Conservation (phyloP, 768 basidiomycete species). For the Lactarius deliciosus region DNA sequence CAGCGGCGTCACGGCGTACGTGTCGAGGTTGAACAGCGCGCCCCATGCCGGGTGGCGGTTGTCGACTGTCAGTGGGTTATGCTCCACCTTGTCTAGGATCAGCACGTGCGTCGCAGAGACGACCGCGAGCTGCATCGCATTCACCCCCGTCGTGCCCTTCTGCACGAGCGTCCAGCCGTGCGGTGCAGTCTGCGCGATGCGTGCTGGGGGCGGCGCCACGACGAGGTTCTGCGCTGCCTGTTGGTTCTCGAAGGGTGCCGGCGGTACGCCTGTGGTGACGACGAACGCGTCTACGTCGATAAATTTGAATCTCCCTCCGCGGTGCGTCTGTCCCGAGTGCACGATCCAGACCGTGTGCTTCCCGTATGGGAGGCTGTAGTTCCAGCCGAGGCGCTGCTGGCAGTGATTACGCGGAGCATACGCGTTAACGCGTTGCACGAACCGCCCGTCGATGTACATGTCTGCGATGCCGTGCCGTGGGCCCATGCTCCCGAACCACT, state of each 20-base stretch:
- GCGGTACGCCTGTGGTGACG: conserved; percentile 47
- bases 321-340: conserved; percentile 48
- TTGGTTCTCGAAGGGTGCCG: conserved; percentile 8
- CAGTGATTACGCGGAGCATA: conserved; percentile 40
- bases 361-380: conserved; percentile 49
- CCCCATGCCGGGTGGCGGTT: conserved; percentile 78
- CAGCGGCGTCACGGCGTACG: conserved; percentile 60
- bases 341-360: conserved; percentile 65
- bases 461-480: conserved; percentile 52
- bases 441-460: conserved; percentile 58
- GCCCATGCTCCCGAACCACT: conserved; percentile 71
- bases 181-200: conserved; percentile 15
- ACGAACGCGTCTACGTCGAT: conserved; percentile 68
- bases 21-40: conserved; percentile 67
- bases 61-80: conserved; percentile 71
- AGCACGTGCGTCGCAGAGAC: conserved; percentile 69
- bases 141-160: conserved; percentile 69
- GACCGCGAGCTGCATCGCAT: conserved; percentile 74
- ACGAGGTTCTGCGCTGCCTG: conserved; percentile 23
- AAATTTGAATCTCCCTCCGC: conserved; percentile 34
- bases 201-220: conserved; percentile 19
- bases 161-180: conserved; percentile 57
- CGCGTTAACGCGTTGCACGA: conserved; percentile 46
- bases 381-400: conserved; percentile 68
- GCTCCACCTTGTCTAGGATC: conserved; percentile 82